These are phyloP conservation scores for Bipolaris bicolor DNA, from an alignment of 2,329 filamentous ascomycete species.

Conservation along the genomic window DNA sequence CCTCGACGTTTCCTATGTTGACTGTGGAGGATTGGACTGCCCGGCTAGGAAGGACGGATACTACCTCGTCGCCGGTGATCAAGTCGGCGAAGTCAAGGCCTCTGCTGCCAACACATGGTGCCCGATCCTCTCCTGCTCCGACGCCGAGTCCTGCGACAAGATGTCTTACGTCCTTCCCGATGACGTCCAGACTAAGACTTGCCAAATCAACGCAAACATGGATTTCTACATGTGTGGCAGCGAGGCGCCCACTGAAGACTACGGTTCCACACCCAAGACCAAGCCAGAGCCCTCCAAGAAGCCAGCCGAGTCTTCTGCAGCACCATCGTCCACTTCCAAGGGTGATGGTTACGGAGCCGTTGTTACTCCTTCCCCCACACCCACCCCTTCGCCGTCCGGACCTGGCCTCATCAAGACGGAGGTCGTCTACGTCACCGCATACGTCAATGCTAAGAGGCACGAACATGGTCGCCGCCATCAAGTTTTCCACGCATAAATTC, in stretches of 20 bases:
- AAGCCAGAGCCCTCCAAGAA: slow-evolving; percentile 3
- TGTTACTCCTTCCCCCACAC: slow-evolving; percentile 29
- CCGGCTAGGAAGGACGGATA: slow-evolving; percentile 44
- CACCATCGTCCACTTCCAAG: slow-evolving; percentile 18
- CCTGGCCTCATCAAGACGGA: slow-evolving; percentile 30
- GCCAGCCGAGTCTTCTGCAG: slow-evolving; percentile 7
- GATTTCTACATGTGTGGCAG: slow-evolving; percentile 46
- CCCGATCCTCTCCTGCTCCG: slow-evolving; percentile 38
- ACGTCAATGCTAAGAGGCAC: slow-evolving; percentile 45
- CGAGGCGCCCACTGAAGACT: slow-evolving; percentile 31
- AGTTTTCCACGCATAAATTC: slow-evolving; percentile 41
- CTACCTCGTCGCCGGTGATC: slow-evolving; percentile 37
- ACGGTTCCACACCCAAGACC: slow-evolving; percentile 14
- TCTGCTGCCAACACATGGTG: slow-evolving; percentile 38
- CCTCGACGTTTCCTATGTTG: slow-evolving; percentile 49
- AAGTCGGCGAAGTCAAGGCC: slow-evolving; percentile 24
- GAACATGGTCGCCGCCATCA: slow-evolving; percentile 38
- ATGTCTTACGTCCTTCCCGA: slow-evolving; percentile 43
- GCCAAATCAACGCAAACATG: slow-evolving; percentile 33
- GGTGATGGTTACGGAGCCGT: slow-evolving; percentile 26
- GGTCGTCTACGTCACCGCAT: slow-evolving; percentile 43
- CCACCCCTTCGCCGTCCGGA: background rate
- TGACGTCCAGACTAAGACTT: slow-evolving; percentile 44
- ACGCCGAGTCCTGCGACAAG: slow-evolving; percentile 30
- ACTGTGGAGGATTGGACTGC: slow-evolving; percentile 40